A percentile compares a stretch with the other conserved stretches of the same genome.
These are phyloP conservation scores for Gossypium bickii DNA, from an alignment of 345 rosid species.

Conservation along the genomic window DNA sequence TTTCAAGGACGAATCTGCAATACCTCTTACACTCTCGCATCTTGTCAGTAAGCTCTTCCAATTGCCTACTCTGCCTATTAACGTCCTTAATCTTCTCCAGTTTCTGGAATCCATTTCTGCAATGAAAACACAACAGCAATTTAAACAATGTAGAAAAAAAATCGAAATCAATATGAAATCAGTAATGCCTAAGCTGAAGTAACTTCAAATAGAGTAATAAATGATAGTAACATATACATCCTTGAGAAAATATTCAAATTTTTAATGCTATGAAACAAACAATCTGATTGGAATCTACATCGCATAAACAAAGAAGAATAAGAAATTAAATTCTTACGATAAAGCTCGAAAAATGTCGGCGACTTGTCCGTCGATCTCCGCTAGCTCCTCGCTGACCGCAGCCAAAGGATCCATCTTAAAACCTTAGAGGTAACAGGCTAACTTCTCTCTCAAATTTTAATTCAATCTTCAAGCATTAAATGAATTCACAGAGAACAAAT, in stretches of 20 bases:
- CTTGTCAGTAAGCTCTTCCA: slow-evolving; percentile 91
- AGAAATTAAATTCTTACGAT: slow-evolving; percentile 50
- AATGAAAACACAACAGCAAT: neutral
- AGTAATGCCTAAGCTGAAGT: slow-evolving; percentile 4
- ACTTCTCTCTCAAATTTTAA: neutral
- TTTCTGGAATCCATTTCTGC: slow-evolving; percentile 93
- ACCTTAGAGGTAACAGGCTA: neutral
- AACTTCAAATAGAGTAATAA: neutral
- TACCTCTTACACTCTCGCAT: slow-evolving; percentile 99
- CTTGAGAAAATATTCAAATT: neutral
- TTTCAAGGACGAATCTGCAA: neutral
- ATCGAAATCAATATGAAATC: neutral
- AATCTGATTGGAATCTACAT: neutral
- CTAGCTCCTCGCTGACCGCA: slow-evolving; percentile 72
- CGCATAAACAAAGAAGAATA: neutral
- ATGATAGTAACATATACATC: too few species aligned
- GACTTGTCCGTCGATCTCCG: slow-evolving; percentile 83
- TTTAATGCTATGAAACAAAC: neutral
- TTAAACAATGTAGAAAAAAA: neutral
- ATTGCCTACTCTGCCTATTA: slow-evolving; percentile 84
- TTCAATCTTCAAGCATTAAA: slow-evolving; percentile 7
- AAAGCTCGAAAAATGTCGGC: slow-evolving; percentile 80
- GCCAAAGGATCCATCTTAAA: slow-evolving; percentile 59
- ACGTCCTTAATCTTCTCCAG: slow-evolving; percentile 93
- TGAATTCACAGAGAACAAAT: neutral